These are phyloP conservation scores for Backusella psychrophila DNA, from an alignment of 192 early-diverging fungal genomes.

Conservation along the genomic window DNA sequence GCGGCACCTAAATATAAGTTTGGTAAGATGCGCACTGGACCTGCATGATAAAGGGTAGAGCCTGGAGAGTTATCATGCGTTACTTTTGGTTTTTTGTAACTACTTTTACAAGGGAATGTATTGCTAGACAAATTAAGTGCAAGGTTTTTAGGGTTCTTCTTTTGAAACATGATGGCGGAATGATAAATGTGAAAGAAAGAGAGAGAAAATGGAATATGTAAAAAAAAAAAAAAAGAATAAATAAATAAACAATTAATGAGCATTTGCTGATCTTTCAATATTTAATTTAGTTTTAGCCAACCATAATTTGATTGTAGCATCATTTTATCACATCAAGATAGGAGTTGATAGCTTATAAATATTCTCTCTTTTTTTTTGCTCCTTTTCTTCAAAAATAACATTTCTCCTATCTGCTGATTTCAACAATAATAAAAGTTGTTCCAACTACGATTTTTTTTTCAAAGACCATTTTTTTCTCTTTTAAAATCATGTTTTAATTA, in stretches of 20 bases:
- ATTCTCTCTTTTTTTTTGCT: neutral
- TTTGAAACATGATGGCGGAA: neutral
- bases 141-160: constrained; percentile 13
- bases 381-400: constrained; percentile 5
- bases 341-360: constrained; percentile 1
- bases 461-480: neutral
- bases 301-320: constrained; percentile 5
- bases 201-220: neutral
- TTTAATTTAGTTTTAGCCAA: constrained; percentile 13
- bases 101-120: neutral
- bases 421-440: neutral
- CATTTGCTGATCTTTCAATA: constrained; percentile 6
- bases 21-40: constrained; percentile 62
- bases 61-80: neutral
- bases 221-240: neutral
- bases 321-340: neutral
- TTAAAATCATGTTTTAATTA: constrained; percentile 5
- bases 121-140: neutral
- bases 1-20: constrained; percentile 64
- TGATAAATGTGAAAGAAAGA: neutral
- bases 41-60: constrained; percentile 13
- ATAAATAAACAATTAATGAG: constrained; percentile 3
- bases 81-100: constrained; percentile 4
- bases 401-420: neutral
- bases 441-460: neutral